Conservation (phyloP, 768 basidiomycete genomes). For the Kwoniella dendrophila region DNA sequence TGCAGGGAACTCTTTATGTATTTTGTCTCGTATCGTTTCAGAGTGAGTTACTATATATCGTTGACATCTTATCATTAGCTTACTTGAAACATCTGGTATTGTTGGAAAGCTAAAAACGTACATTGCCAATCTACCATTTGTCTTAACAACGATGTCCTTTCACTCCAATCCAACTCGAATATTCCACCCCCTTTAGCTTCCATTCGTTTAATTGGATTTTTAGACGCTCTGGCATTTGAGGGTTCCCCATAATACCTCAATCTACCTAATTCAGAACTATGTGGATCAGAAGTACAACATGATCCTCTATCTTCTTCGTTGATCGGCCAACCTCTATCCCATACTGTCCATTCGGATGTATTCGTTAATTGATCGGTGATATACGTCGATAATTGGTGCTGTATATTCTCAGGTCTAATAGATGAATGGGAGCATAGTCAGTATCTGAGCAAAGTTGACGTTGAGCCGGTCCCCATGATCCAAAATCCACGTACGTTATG, state of each 20-base stretch:
- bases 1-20: constrained; percentile 32
- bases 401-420: constrained; percentile 43
- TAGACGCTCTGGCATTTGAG: constrained; percentile 18
- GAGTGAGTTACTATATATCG: constrained; percentile 36
- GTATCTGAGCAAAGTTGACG: not conserved
- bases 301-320: constrained; percentile 42
- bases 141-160: constrained; percentile 37
- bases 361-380: constrained; percentile 35
- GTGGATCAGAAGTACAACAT: constrained; percentile 35
- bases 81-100: not conserved
- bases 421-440: not conserved
- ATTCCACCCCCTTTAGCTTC: constrained; percentile 40
- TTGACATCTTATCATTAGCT: not conserved
- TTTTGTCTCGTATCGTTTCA: constrained; percentile 35
- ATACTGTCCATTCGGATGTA: constrained; percentile 48
- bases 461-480: too few relatives aligned
- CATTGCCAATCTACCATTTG: constrained; percentile 53
- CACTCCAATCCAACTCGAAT: constrained; percentile 49
- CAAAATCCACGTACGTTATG: constrained; percentile 38
- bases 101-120: constrained; percentile 23
- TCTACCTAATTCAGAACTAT: constrained; percentile 36
- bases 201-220: constrained; percentile 35
- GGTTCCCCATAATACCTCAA: constrained; percentile 43
- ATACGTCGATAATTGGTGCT: constrained; percentile 39
- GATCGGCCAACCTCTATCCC: constrained; percentile 47